Evolutionary conservation across 177 flowering plant species (phyloP), one percentile per base, ranked within the genome.

Genomic region (Telopea speciosissima): DNA sequence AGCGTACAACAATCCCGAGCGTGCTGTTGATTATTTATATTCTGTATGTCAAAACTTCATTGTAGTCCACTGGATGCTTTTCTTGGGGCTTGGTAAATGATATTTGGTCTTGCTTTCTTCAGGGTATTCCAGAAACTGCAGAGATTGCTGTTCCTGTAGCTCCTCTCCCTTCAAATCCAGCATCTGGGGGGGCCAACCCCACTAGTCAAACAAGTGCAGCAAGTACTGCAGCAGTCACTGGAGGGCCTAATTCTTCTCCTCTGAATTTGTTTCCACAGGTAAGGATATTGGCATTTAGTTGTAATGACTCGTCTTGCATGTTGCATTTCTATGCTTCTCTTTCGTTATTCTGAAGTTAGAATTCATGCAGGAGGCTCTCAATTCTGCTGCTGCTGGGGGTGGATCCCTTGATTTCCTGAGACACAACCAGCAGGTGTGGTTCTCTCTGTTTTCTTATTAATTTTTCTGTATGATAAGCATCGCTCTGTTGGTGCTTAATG

Each of bases 251-350:
- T 79, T 79, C 97, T 24, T 83, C 97, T 72, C 99, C 99, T 2
- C 75, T 95, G 71, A 88, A 95, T 81, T 75, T 95, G 92, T 95
- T 95, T 85, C 99, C 99, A n/a, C 96, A 95, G 93, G 99, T 93
- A 24, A 58, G 9, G 59, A 17, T 21, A 25, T 56, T 60, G n/a
- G 3, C 22, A 6, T 58, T 22, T 62, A 24, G 2, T 36, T 42
- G 24, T n/a, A 31, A n/a, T 62, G 65, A 31, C 42, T 0, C 62
- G 17, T 65, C 8, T 11, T 64, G 52, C 52, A 72, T 66, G 10
- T 58, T 58, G 23, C 61, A 7, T 67, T 56, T 31, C 22, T 42
- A 24, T 76, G 36, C 44, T n/a, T 62, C 4, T n/a, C 24, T 19
- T 16, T 67, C 19, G 24, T 23, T 66, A 13, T 40, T 67, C 45